Conservation (phyloP, 202 grass and related monocot species). For the Panicum hallii region DNA sequence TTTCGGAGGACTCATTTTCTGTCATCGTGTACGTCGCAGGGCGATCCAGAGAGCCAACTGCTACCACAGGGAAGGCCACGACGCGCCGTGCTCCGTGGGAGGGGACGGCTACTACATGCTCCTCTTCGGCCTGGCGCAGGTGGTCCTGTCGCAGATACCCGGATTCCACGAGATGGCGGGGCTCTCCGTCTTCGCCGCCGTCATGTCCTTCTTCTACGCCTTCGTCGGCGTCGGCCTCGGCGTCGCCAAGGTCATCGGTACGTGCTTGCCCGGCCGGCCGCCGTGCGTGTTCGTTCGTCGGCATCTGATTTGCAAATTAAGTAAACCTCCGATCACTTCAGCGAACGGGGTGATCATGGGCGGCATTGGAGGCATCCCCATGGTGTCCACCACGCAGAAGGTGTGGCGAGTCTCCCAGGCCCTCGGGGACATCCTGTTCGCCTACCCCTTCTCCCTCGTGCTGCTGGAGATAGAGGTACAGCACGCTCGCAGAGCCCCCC, state of each 20-base stretch:
- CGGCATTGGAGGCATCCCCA: slow-evolving; percentile 48
- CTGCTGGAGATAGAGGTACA: slow-evolving; percentile 82
- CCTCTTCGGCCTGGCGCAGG: slow-evolving; percentile 66
- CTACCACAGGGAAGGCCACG: slow-evolving; percentile 70
- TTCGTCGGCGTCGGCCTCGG: slow-evolving; percentile 73
- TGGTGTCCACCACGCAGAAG: slow-evolving; percentile 60
- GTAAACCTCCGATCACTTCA: not conserved
- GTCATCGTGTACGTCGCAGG: slow-evolving; percentile 17
- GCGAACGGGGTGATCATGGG: slow-evolving; percentile 72
- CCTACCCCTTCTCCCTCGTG: slow-evolving; percentile 83
- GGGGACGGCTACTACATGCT: slow-evolving; percentile 66
- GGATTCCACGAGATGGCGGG: slow-evolving; percentile 77
- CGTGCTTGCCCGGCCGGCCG: not conserved
- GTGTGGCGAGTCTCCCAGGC: slow-evolving; percentile 84
- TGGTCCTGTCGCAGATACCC: slow-evolving; percentile 73
- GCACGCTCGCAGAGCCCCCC: too few relatives aligned
- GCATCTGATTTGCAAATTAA: too few relatives aligned
- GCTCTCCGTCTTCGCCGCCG: slow-evolving; percentile 74
- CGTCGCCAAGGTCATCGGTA: slow-evolving; percentile 80
- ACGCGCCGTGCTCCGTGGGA: slow-evolving; percentile 46
- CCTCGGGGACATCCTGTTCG: slow-evolving; percentile 82
- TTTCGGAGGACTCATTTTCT: not conserved
- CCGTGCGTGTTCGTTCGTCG: too few relatives aligned
- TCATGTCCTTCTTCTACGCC: slow-evolving; percentile 84
- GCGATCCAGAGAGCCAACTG: slow-evolving; percentile 71